Percentiles rank a stretch among this genome's conserved stretches.
Evolutionary conservation across 2,329 filamentous ascomycete genomes (phyloP).

Genomic region (Arthrinium phaeospermum): DNA sequence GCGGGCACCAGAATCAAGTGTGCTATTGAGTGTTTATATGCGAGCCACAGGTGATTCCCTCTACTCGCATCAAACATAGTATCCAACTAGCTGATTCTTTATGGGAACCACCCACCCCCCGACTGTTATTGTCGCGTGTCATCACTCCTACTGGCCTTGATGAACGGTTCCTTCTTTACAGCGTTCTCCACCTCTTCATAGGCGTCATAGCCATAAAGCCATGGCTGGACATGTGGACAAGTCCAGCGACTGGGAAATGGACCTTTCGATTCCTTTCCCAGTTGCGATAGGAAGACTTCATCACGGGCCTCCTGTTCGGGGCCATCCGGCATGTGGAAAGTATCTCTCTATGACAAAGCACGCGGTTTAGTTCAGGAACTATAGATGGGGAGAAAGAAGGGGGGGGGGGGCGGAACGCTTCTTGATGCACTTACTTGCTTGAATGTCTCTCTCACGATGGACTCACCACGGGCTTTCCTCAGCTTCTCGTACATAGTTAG

Average conservation of each 20-base stretch:
- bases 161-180: slow-evolving; percentile 31
- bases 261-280: slow-evolving; percentile 55
- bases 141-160: not conserved
- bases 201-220: slow-evolving; percentile 70
- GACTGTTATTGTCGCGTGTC: not conserved
- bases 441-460: slow-evolving; percentile 68
- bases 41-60: too few relatives aligned
- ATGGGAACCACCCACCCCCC: not conserved
- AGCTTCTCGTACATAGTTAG: slow-evolving; percentile 52
- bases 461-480: slow-evolving; percentile 53
- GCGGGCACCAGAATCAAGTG: too few relatives aligned
- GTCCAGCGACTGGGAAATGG: slow-evolving; percentile 70
- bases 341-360: slow-evolving; percentile 45
- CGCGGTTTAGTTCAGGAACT: not conserved
- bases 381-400: not conserved
- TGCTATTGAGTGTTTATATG: too few relatives aligned
- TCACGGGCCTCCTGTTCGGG: slow-evolving; percentile 64
- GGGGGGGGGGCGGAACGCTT: not conserved
- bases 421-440: slow-evolving; percentile 42
- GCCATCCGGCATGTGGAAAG: slow-evolving; percentile 60
- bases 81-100: not conserved
- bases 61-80: too few relatives aligned
- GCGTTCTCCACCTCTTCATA: slow-evolving; percentile 56
- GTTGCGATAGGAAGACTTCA: slow-evolving; percentile 58
- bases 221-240: slow-evolving; percentile 66